A percentile compares a stretch with the other conserved stretches of the same genome.
phyloP scores from a whole-genome alignment of 495 filamentous ascomycete species.

The Aspergillus wentii region DNA sequence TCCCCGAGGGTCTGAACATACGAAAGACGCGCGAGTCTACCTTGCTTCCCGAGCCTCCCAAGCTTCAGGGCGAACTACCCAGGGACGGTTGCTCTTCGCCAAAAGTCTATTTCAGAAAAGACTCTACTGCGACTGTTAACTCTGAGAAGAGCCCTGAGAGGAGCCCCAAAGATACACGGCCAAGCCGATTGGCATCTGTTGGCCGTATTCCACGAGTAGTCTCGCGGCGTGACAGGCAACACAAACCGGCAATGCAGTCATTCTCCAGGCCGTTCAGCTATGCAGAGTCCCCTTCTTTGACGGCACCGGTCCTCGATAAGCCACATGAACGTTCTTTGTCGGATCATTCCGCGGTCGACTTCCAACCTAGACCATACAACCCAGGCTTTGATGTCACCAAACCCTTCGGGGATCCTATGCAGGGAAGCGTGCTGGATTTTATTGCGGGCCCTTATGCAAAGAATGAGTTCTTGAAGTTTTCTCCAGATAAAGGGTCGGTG shows the following conservation, averaged over 20 bases:
- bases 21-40: slow-evolving; percentile 44
- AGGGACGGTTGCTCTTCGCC: slow-evolving; percentile 34
- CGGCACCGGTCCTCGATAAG: slow-evolving; percentile 13
- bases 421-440: slow-evolving; percentile 29
- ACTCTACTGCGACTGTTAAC: no score
- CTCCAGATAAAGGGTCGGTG: slow-evolving; percentile 65
- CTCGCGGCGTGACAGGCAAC: slow-evolving; percentile 61
- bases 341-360: no score
- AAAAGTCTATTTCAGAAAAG: slow-evolving; percentile 35
- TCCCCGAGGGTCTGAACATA: slow-evolving; percentile 28
- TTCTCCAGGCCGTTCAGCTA: slow-evolving; percentile 78
- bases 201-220: slow-evolving; percentile 88
- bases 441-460: slow-evolving; percentile 34
- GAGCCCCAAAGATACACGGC: slow-evolving; percentile 21
- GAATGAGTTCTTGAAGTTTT: slow-evolving; percentile 66
- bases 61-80: slow-evolving; percentile 39
- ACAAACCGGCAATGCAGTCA: slow-evolving; percentile 68
- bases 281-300: slow-evolving; percentile 24
- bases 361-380: slow-evolving; percentile 13
- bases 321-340: no score
- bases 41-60: slow-evolving; percentile 51
- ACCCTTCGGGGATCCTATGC: slow-evolving; percentile 32
- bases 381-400: slow-evolving; percentile 27
- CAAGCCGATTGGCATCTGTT: slow-evolving; percentile 64
- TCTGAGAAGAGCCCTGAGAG: no score